Percentiles rank a stretch among this genome's conserved stretches.
Conservation (phyloP, 495 filamentous ascomycete species). For the Penicillium malachiteum region DNA sequence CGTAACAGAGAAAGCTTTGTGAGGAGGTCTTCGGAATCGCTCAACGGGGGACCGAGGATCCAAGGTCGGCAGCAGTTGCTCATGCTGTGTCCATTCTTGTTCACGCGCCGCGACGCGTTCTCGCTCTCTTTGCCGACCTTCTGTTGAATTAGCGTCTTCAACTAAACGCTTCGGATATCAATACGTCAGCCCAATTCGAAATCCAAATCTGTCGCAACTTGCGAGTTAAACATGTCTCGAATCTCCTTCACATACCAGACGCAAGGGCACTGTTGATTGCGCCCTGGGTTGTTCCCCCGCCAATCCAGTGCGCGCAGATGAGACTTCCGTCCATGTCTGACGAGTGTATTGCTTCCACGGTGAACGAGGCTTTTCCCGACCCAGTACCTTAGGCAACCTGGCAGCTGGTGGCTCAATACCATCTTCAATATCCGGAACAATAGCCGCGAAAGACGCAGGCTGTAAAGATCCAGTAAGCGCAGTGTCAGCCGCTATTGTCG, state of each 20-base stretch:
- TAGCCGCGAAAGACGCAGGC: conserved; percentile 10
- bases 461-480: conserved; percentile 10
- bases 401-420: conserved; percentile 27
- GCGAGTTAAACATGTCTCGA: too few species aligned
- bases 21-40: conserved; percentile 75
- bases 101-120: conserved; percentile 31
- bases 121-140: conserved; percentile 44
- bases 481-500: conserved; percentile 1
- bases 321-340: conserved; percentile 5
- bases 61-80: conserved; percentile 10
- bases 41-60: conserved; percentile 61
- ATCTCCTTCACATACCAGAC: conserved; percentile 30
- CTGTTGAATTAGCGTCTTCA: conserved; percentile 48
- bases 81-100: conserved; percentile 26
- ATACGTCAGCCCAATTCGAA: conserved; percentile 44
- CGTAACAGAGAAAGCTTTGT: conserved; percentile 82
- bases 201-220: not conserved
- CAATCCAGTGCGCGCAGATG: conserved; percentile 7
- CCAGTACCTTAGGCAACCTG: conserved; percentile 44
- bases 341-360: conserved; percentile 33
- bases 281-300: conserved; percentile 23
- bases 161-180: conserved; percentile 65
- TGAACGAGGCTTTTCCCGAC: conserved; percentile 36
- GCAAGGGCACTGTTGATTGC: conserved; percentile 30
- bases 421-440: conserved; percentile 39